Evolutionary conservation across 164 flowering plant species (phyloP).

Genomic region (Liquidambar formosana): DNA sequence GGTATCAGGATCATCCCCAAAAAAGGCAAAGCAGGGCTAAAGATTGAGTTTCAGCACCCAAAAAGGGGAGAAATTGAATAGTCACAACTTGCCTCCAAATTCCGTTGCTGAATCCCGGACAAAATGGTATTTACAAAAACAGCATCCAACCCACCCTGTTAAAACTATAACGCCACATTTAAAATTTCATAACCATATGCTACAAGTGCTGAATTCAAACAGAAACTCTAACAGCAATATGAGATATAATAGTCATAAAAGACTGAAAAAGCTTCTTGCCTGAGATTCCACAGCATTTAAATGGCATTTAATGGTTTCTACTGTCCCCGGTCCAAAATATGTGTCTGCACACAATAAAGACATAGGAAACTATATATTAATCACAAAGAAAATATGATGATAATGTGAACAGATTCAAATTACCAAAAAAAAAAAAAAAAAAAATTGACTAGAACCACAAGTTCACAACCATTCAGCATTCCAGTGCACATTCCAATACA

Average conservation of each 20-base stretch:
- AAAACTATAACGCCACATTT: neutral
- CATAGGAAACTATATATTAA: neutral
- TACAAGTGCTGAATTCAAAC: neutral
- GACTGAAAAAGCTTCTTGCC: slow-evolving; percentile 41
- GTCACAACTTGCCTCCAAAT: slow-evolving; percentile 72
- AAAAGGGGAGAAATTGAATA: neutral
- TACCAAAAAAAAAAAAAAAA: neutral
- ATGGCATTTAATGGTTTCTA: slow-evolving; percentile 70
- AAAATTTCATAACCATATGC: neutral
- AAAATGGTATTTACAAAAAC: slow-evolving; percentile 83
- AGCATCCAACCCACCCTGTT: slow-evolving; percentile 77
- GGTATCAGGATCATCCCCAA: neutral
- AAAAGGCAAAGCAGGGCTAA: neutral
- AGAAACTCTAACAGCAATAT: neutral
- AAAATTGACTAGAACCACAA: neutral
- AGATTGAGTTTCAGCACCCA: neutral
- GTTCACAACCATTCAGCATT: no score
- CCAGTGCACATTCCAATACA: no score
- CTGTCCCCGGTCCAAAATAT: slow-evolving; percentile 88
- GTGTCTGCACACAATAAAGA: slow-evolving; percentile 49
- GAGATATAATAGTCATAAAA: neutral
- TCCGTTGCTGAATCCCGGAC: slow-evolving; percentile 81
- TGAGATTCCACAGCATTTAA: slow-evolving; percentile 58
- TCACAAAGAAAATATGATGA: neutral
- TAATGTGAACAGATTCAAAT: neutral